Conservation (phyloP, 2,329 filamentous ascomycete genomes). For the Teratosphaeria destructans region DNA sequence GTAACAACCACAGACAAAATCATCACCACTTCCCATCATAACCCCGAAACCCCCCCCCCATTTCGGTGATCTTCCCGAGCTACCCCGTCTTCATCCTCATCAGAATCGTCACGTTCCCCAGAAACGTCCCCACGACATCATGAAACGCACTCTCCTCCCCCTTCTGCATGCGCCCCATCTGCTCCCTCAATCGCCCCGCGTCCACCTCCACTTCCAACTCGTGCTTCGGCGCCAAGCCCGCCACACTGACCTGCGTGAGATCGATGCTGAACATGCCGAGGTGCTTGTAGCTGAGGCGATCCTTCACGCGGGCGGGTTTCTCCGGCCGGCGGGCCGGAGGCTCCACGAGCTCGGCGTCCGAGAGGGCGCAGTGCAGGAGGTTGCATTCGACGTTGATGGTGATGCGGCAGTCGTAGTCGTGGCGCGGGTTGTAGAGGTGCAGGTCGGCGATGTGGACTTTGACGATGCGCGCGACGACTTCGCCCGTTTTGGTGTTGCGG, state of each 20-base stretch:
- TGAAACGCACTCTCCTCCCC: conserved; percentile 49
- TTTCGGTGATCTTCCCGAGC: background rate
- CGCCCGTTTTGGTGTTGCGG: conserved; percentile 56
- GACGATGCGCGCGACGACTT: conserved; percentile 69
- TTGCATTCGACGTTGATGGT: conserved; percentile 92
- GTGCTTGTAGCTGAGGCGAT: conserved; percentile 84
- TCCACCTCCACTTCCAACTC: conserved; percentile 72
- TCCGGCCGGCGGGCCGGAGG: conserved; percentile 37
- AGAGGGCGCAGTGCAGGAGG: conserved; percentile 43
- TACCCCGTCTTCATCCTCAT: background rate
- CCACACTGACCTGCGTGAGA: conserved; percentile 71
- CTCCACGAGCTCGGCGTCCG: conserved; percentile 37
- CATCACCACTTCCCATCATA: too few relatives aligned
- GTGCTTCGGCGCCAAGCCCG: conserved; percentile 52
- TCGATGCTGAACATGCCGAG: conserved; percentile 73
- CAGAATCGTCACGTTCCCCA: background rate
- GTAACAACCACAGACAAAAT: too few relatives aligned
- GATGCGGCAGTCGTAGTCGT: conserved; percentile 79
- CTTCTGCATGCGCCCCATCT: conserved; percentile 43
- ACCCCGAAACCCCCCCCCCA: too few relatives aligned
- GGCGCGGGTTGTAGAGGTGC: conserved; percentile 70
- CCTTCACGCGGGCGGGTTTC: conserved; percentile 48
- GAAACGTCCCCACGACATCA: conserved; percentile 42
- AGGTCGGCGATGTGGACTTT: conserved; percentile 82
- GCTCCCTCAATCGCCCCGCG: conserved; percentile 52